Conservation (phyloP, 495 filamentous ascomycete species). For the Penicillium crystallinum region DNA sequence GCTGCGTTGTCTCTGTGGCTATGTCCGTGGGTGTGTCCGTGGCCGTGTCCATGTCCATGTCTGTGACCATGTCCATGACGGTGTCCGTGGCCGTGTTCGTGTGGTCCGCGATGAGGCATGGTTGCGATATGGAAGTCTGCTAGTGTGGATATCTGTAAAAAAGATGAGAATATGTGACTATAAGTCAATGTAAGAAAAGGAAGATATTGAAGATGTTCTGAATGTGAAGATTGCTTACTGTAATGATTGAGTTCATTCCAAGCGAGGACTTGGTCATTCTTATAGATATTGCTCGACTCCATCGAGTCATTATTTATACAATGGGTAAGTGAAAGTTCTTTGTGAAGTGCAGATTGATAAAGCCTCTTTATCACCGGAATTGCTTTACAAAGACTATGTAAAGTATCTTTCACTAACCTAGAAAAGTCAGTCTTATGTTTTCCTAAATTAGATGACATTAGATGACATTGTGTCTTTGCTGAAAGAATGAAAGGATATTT, state of each 20-base stretch:
- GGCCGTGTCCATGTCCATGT: neutral
- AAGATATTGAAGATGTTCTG: neutral
- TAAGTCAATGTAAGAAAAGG: neutral
- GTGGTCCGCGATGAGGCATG: neutral
- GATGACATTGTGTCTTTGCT: too few relatives aligned
- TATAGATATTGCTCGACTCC: neutral
- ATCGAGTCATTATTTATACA: neutral
- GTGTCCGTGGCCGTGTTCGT: neutral
- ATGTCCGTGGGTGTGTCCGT: neutral
- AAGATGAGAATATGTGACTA: neutral
- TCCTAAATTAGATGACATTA: too few relatives aligned
- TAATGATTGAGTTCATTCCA: neutral
- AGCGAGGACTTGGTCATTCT: neutral
- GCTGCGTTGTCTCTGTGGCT: too few relatives aligned
- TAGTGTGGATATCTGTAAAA: neutral
- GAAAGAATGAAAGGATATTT: too few relatives aligned
- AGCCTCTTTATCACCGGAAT: neutral
- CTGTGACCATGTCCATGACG: neutral
- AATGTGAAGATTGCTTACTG: neutral
- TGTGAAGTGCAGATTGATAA: neutral
- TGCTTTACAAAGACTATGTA: neutral
- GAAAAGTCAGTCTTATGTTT: neutral
- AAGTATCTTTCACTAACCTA: neutral
- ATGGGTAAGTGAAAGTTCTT: neutral
- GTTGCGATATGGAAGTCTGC: neutral